phyloP scores from a whole-genome alignment of 371 early-diverging fungal species.

The Mucor piriformis region DNA sequence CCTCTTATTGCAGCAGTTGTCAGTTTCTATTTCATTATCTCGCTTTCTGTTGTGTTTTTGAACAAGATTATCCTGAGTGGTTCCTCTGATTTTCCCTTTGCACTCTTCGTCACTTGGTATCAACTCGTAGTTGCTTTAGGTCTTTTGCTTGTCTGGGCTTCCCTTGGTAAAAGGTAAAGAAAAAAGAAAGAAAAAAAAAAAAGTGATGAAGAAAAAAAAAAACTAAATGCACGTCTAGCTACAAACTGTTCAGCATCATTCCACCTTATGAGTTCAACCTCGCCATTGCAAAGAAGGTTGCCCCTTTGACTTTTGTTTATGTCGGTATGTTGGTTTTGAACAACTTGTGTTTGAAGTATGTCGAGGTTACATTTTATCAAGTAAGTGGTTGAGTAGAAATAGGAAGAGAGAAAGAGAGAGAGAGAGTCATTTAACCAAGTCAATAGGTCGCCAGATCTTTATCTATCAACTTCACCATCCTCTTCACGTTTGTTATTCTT shows the following conservation, averaged over 20 bases:
- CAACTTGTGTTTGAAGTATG: conserved; percentile 71
- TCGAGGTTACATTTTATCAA: conserved; percentile 78
- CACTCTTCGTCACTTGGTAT: conserved; percentile 72
- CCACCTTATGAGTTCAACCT: conserved; percentile 72
- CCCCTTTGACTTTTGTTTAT: conserved; percentile 70
- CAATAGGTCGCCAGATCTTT: conserved; percentile 67
- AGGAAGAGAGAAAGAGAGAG: neutral
- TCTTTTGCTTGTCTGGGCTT: conserved; percentile 62
- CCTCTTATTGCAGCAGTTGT: conserved; percentile 60
- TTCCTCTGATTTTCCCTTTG: conserved; percentile 66
- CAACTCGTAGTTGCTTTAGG: conserved; percentile 69
- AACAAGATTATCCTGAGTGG: conserved; percentile 75
- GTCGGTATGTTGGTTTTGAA: conserved; percentile 74
- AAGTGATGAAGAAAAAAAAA: neutral
- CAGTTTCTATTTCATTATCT: conserved; percentile 70
- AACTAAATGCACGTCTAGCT: conserved; percentile 29
- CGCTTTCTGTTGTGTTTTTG: conserved; percentile 75
- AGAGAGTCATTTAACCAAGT: neutral
- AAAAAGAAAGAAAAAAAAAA: neutral
- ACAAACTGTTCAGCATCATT: conserved; percentile 62
- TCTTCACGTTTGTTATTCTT: conserved; percentile 68
- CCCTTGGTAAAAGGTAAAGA: conserved; percentile 62
- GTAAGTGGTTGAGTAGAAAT: conserved; percentile 24
- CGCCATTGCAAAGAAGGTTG: conserved; percentile 58
- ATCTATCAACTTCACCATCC: conserved; percentile 74